Base-by-base conservation (phyloP, 192 early-diverging fungal species). In the Coemansia sp. region DNA sequence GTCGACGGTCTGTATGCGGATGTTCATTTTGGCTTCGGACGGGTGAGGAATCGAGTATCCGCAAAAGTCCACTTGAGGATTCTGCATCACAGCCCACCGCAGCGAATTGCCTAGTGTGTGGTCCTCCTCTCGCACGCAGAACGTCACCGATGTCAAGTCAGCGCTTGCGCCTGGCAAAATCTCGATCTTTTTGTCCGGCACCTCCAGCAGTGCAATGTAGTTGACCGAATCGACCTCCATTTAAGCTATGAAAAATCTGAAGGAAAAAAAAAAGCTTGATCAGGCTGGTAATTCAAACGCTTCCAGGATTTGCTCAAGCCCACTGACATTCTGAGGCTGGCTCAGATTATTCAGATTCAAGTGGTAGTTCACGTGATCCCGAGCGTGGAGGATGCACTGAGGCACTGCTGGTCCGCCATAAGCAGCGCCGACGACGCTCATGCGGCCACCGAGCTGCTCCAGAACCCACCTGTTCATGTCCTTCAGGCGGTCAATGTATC, bases 1-100 rank as follows among this genome's bases (percentile, higher is more conserved):
- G 17, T 71, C 69, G 40, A 86, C 85, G 14, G 96, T 99, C 73
- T 99, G 95, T 56, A 99, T 90, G 39, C 95, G 89, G 12, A 99
- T 37, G 66, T 97, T 87, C 39, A 92, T 85, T 66, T 91, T 93
- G 51, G 84, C 83, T 69, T 94, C 93, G 16, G 94, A 96, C 40
- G 96, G 96, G 61, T 99, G 96, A 5, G 96, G 94, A 36, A 97
- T 90, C 17, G 94, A 90, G 80, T 99, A 99, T 43, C 93, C 93
- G 66, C 93, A 96, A 64, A 92, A 96, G 38, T 87, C 83, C 18
- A 97, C 93, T 41, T 86, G 79, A 18, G 91, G 85, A 73, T 97
- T 96, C 66, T 97, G 93, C 88, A 96, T 94, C 12, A 99, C 81
- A 40, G 88, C 78, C 81, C 90, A 94, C 56, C 96, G 85, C 40